Base-by-base conservation (phyloP, 2,329 filamentous ascomycete species). In the Fusarium subtropicale region DNA sequence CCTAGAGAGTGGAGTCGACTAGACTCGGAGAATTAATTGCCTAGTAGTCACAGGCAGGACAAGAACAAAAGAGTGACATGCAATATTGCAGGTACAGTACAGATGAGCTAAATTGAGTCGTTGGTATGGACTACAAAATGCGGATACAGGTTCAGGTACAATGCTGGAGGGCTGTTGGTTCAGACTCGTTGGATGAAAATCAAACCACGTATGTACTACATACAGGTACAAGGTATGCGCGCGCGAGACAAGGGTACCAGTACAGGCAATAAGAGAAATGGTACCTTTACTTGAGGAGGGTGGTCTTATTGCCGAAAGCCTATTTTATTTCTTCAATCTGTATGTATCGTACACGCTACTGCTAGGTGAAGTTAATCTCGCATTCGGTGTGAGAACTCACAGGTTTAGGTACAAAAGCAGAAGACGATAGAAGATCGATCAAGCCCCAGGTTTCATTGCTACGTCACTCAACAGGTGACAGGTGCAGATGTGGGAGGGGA, bases 1-100 rank as follows among this genome's bases (percentile, higher is more conserved):
- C 45, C 53, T 31, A 38, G 30, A 56, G 51, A 60, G 65, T 69
- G 47, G 48, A 60, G 57, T 58, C 46, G 46, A 41, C 20, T 12
- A 22, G 20, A 22, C 20, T 59, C 66, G 66, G 62, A 50, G 44
- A 64, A 60, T 64, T 58, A 56, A 66, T 33, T 31, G 18, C 24
- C n/a, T 26, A 13, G 36, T 22, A 13, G 36, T 39, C 13, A 39
- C 24, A 38, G 18, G 18, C 31, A 42, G 28, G 28, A 38, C 24
- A 18, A 16, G 15, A 51, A 39, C 16, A 34, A 36, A 30, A 42
- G 31, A 45, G 52, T 44, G 31, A 42, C 41, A 44, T 45, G 10
- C 18, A 16, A 48, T 44, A 24, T 31, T 34, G 39, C 41, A 47
- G 41, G 28, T 54, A 65, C 26, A 11, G 36, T 28, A 51, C 24